Evolutionary conservation across 2,329 filamentous ascomycete genomes (phyloP).

Genomic region (Colletotrichum endophyticum): DNA sequence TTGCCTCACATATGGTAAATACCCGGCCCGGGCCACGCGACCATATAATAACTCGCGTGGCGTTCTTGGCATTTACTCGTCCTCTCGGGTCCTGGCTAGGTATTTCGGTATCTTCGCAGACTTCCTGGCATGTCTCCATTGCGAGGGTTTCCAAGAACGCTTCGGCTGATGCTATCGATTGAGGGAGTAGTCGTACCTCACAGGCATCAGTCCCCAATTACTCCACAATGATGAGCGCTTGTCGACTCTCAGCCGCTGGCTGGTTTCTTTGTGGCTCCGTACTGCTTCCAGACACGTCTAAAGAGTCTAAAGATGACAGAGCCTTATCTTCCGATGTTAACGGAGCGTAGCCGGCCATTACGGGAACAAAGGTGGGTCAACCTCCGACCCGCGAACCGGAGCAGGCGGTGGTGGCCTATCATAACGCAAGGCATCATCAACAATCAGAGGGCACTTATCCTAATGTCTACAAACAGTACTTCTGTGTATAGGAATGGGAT

Average conservation of each 20-base stretch:
- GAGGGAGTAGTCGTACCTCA: not conserved
- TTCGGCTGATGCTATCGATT: not conserved
- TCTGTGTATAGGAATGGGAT: not conserved
- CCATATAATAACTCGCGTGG: not conserved
- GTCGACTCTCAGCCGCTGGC: rapidly evolving
- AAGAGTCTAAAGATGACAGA: not conserved
- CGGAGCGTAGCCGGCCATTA: not conserved
- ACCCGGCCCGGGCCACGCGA: not conserved
- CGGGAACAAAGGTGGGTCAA: not conserved
- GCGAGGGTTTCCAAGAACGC: not conserved
- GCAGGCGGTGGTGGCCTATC: not conserved
- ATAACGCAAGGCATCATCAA: not conserved
- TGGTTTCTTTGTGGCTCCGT: not conserved
- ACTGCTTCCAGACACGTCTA: rapidly evolving
- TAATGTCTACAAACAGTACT: not conserved
- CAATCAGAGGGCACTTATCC: not conserved
- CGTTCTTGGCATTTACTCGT: not conserved
- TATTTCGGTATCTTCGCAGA: not conserved
- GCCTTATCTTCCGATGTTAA: not conserved
- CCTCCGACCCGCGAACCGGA: not conserved
- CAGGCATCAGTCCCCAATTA: not conserved
- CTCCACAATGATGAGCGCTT: not conserved
- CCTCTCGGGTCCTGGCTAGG: not conserved
- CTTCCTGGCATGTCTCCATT: not conserved
- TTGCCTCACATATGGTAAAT: not conserved